Percentiles rank a stretch among this genome's conserved stretches.
phyloP scores from a whole-genome alignment of 805 yeast genomes.

The Kregervanrija delftensis region DNA sequence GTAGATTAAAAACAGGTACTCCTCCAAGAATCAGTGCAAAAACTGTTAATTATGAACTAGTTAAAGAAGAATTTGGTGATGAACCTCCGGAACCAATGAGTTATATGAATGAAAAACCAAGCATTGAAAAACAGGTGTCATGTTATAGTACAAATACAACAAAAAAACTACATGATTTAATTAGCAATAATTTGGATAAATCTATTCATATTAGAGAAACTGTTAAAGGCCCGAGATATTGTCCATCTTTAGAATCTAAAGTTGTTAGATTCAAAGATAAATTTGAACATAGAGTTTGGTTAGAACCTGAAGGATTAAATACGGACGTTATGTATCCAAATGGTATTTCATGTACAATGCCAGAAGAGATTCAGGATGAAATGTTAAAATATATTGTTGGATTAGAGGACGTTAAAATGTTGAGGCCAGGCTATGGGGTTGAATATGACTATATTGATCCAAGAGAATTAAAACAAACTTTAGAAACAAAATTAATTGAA shows the following conservation, averaged over 20 bases:
- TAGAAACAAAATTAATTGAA: constrained; percentile 72
- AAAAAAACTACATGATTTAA: constrained; percentile 59
- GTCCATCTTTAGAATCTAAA: constrained; percentile 94
- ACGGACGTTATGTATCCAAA: constrained; percentile 89
- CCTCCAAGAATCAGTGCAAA: constrained; percentile 80
- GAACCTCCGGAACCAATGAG: constrained; percentile 87
- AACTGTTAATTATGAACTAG: constrained; percentile 59
- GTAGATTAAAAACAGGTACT: constrained; percentile 93
- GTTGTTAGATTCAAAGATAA: constrained; percentile 74
- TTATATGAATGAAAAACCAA: constrained; percentile 63
- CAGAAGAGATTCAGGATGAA: constrained; percentile 78
- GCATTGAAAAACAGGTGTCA: constrained; percentile 50
- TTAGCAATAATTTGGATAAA: constrained; percentile 65
- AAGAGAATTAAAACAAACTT: constrained; percentile 65
- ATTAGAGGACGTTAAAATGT: constrained; percentile 76
- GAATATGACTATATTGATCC: constrained; percentile 97
- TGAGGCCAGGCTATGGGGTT: constrained; percentile 98
- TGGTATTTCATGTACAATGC: constrained; percentile 95
- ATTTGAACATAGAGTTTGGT: constrained; percentile 76
- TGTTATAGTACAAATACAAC: constrained; percentile 83
- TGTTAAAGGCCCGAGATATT: constrained; percentile 93
- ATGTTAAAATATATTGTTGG: constrained; percentile 80
- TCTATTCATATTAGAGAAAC: constrained; percentile 90
- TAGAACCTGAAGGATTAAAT: constrained; percentile 93
- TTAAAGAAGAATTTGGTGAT: constrained; percentile 75